Conservation (phyloP, 2,329 filamentous ascomycete genomes). For the Oidium heveae region DNA sequence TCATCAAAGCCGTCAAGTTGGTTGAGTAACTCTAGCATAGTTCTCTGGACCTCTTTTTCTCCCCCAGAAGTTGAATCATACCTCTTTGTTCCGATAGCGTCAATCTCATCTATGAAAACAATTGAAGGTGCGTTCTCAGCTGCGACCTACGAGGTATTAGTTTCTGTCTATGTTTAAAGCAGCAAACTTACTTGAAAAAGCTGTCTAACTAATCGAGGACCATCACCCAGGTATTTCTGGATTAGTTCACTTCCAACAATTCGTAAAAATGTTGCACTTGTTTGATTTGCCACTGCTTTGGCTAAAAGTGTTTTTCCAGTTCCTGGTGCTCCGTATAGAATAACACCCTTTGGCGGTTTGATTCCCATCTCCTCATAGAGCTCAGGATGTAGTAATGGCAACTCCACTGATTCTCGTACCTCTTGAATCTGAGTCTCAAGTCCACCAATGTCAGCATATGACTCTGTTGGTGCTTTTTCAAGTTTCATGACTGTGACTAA, state of each 20-base stretch:
- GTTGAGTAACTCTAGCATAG: conserved; percentile 94
- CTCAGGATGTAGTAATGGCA: conserved; percentile 85
- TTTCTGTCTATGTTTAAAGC: not conserved
- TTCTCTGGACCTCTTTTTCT: conserved; percentile 91
- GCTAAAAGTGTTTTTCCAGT: conserved; percentile 91
- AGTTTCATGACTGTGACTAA: conserved; percentile 97
- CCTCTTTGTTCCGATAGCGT: conserved; percentile 94
- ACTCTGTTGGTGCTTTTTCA: conserved; percentile 94
- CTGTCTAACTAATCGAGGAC: conserved; percentile 20
- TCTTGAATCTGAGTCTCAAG: conserved; percentile 96
- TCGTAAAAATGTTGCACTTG: conserved; percentile 91
- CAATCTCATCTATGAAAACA: conserved; percentile 98
- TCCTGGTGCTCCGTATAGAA: conserved; percentile 88
- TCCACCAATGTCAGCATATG: conserved; percentile 89
- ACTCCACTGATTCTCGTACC: conserved; percentile 86
- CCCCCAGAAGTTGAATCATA: conserved; percentile 95
- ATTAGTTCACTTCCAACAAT: conserved; percentile 66
- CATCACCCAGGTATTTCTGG: not conserved
- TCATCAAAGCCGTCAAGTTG: conserved; percentile 98
- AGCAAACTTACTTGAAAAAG: conserved; percentile 47
- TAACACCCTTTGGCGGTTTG: conserved; percentile 97
- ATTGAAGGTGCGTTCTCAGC: conserved; percentile 92
- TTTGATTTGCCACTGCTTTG: conserved; percentile 95
- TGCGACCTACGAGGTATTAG: conserved; percentile 35
- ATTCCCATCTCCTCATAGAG: conserved; percentile 99